Conservation (phyloP, 345 rosid species). For the Camelina sativa region DNA sequence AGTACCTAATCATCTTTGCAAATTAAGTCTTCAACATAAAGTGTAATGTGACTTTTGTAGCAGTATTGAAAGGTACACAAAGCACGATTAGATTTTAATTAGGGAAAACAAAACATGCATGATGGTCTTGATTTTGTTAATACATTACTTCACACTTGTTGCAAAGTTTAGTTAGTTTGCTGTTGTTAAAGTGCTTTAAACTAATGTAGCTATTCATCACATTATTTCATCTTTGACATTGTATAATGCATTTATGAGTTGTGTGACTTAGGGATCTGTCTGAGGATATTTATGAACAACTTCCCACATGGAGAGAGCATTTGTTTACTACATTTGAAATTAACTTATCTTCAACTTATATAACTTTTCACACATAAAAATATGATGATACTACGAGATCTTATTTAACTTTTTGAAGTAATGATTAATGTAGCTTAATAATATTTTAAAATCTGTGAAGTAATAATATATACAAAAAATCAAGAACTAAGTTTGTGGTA, state of each 20-base stretch:
- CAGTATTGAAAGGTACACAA: slow-evolving; percentile 13
- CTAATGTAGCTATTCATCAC: slow-evolving; percentile 10
- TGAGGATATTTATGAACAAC: slow-evolving; percentile 8
- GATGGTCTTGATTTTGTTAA: slow-evolving; percentile 17
- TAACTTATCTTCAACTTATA: background rate
- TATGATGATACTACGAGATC: background rate
- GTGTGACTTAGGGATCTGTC: background rate
- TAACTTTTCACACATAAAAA: background rate
- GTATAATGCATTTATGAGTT: slow-evolving; percentile 21
- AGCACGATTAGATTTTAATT: slow-evolving; percentile 2
- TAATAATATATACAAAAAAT: background rate
- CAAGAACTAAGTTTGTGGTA: background rate
- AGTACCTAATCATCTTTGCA: slow-evolving; percentile 12
- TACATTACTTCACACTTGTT: slow-evolving; percentile 5
- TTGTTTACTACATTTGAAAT: background rate
- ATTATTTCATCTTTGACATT: slow-evolving; percentile 1
- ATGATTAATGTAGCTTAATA: background rate
- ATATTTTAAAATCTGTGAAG: no score
- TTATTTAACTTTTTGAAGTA: background rate
- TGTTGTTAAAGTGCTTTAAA: background rate
- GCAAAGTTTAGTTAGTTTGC: background rate
- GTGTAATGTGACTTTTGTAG: slow-evolving; percentile 3
- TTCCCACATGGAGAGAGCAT: slow-evolving; percentile 1
- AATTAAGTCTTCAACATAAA: slow-evolving; percentile 5
- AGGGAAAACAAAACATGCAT: slow-evolving; percentile 13